These are phyloP conservation scores for Apiotrichum laibachii DNA, from an alignment of 1,284 basidiomycete genomes.

Conservation along the genomic window DNA sequence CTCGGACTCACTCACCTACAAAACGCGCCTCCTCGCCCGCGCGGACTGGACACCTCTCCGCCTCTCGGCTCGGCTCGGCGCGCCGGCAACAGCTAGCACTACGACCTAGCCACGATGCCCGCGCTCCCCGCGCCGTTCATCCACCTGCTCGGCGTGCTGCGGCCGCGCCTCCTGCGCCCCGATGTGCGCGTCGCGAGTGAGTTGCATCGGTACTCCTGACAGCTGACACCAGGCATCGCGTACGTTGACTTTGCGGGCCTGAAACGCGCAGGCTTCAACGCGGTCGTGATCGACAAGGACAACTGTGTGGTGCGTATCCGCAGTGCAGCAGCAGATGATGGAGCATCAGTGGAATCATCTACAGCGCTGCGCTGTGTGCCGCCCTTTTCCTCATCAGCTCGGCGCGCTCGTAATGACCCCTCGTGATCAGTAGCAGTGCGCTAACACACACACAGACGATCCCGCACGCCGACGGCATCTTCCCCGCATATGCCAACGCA, in stretches of 20 bases:
- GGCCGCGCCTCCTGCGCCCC: constrained; percentile 71
- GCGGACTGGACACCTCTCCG: too few relatives aligned
- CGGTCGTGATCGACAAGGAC: constrained; percentile 93
- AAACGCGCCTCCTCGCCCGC: too few relatives aligned
- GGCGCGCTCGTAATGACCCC: too few relatives aligned
- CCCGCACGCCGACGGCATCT: constrained; percentile 68
- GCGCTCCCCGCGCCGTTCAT: constrained; percentile 67
- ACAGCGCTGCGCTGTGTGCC: too few relatives aligned
- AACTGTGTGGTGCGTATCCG: constrained; percentile 84
- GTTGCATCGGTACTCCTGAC: constrained; percentile 16
- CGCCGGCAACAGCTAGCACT: too few relatives aligned
- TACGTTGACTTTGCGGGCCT: constrained; percentile 80
- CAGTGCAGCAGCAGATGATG: too few relatives aligned
- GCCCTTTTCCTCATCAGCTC: too few relatives aligned
- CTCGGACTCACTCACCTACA: background rate
- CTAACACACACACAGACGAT: constrained; percentile 59
- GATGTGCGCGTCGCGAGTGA: constrained; percentile 69
- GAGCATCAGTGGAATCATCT: too few relatives aligned
- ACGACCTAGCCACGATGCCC: constrained; percentile 22
- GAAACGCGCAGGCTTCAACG: constrained; percentile 72
- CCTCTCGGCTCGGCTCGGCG: too few relatives aligned
- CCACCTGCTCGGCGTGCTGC: constrained; percentile 68
- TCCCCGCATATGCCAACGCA: constrained; percentile 71
- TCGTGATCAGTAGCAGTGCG: background rate
- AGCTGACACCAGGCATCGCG: constrained; percentile 67